Evolutionary conservation across 306 rosid genomes (phyloP), one percentile per base, ranked within the genome.

Genomic region (Cucurbita argyrosperma): DNA sequence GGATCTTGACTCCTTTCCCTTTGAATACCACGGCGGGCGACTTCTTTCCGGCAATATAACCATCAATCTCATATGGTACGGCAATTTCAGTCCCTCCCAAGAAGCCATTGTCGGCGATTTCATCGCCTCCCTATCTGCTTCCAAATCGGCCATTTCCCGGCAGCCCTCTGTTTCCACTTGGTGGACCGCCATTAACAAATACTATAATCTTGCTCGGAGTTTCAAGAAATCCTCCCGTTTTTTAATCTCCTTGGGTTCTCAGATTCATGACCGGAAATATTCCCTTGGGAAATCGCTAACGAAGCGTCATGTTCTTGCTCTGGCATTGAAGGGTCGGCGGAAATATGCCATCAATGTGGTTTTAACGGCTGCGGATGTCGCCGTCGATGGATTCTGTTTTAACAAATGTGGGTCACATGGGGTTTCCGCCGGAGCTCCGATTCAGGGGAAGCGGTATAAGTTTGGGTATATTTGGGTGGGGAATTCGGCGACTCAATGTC

Each of bases 21-120:
- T 92, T 61, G 83, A 86, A 49, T 92, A 88, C 90, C 97, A 92
- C 80, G 86, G 84, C 18, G 97, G 97, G 52, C 80, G 90, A 67
- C 93, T 92, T 43, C 88, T 89, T 1, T 38, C 54, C 0, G 90
- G 91, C 0, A 80, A 83, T 46, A 60, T 82, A 80, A 75, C 91
- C 64, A 15, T 87, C 70, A 86, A 91, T 76, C 84, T 91, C 11
- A 85, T 92, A 4, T 92, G 93, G 93, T 92, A 92, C 51, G 97
- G 92, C 5, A 81, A 77, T 9, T 92, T 92, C 87, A 86, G 39
- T 3, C 86, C 91, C 4, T 79, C 91, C 68, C 96, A 89, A 58
- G 76, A 82, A 15, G 87, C 90, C 15, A 85, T 86, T 37, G 49
- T 89, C 72, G 14, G 88, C 8, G 89, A 92, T 59, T 92, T 92